Conservation (phyloP, 352 stramenopile species). For the Halophytophthora batemanensis region DNA sequence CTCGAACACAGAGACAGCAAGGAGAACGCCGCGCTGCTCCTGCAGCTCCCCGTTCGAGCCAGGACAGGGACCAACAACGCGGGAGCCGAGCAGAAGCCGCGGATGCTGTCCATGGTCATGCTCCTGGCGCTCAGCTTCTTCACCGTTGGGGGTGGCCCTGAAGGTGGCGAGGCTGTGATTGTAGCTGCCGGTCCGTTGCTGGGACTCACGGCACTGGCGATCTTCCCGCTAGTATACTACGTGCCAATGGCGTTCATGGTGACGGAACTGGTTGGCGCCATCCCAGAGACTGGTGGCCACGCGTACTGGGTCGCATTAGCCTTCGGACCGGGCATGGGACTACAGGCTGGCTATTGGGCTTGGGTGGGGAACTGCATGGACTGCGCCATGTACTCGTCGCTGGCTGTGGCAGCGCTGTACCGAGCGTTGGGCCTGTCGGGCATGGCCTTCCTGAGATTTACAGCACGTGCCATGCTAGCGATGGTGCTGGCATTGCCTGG, state of each 20-base stretch:
- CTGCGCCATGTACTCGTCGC: constrained; percentile 64
- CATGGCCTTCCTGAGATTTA: constrained; percentile 38
- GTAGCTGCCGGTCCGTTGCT: constrained; percentile 39
- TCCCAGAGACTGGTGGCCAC: constrained; percentile 48
- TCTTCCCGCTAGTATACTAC: constrained; percentile 47
- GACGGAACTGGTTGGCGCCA: constrained; percentile 42
- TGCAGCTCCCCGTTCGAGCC: constrained; percentile 5
- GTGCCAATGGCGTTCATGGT: constrained; percentile 45
- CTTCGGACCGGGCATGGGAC: constrained; percentile 64
- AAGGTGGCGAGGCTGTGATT: constrained; percentile 42
- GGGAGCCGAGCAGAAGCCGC: constrained; percentile 1
- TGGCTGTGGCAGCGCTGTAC: constrained; percentile 33
- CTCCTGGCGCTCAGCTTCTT: constrained; percentile 63
- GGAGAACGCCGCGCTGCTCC: background rate
- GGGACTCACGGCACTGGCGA: constrained; percentile 29
- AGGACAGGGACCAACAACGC: constrained; percentile 3
- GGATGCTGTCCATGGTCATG: constrained; percentile 31
- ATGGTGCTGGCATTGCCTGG: constrained; percentile 46
- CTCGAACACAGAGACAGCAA: background rate
- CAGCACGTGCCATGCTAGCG: constrained; percentile 38
- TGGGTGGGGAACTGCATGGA: constrained; percentile 81
- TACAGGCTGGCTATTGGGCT: constrained; percentile 80
- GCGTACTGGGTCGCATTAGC: constrained; percentile 68
- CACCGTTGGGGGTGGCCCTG: constrained; percentile 39
- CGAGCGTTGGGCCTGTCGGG: constrained; percentile 8